Base-by-base conservation (phyloP, 1,284 basidiomycete species). In the Singerocomus inundabilis region DNA sequence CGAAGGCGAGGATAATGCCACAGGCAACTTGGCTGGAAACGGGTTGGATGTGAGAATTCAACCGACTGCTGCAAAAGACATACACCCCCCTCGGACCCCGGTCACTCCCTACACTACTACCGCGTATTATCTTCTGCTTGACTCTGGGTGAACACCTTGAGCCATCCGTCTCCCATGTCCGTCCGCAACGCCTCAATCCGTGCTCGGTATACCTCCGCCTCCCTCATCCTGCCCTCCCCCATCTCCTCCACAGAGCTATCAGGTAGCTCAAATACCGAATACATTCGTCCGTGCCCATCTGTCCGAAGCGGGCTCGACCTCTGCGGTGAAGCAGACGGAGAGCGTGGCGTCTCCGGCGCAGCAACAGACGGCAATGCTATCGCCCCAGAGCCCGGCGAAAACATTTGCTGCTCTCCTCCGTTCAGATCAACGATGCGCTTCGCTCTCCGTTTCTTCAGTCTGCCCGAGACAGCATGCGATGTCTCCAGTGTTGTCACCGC, bases 131-230 rank as follows among this genome's bases (percentile, higher is more conserved):
- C 44, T 32, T 42, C 56, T 2, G 46, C 52, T 53, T 77, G 74
- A 34, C 76, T 78, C 72, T 91, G 88, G 57, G 81, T 87, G 61
- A 87, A 84, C 47, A 91, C 87, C 71, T 88, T 89, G 60, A 92
- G 62, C 90, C 90, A 93, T 11, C 84, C 84, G 34, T 92, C 91
- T 2, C 91, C 91, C 76, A 93, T 91, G 60, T 93, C 91, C 52
- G 81, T 77, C 67, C 88, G 82, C 61, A 94, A 62, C 7, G 84
- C 84, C 72, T 93, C 91, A 54, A 94, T 89, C 59, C 78, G 77
- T 52, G 81, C 79, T 39, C 91, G 76, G 64, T 88, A 90, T 38
- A 81, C 77, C 50, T 89, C 88, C 13, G 79, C 85, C 56, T 81
- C 68, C 31, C 58, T 61, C 35, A 57, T 63, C 48, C 63, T 66